Conservation (phyloP, 495 filamentous ascomycete genomes). For the Aspergillus heteromorphus region DNA sequence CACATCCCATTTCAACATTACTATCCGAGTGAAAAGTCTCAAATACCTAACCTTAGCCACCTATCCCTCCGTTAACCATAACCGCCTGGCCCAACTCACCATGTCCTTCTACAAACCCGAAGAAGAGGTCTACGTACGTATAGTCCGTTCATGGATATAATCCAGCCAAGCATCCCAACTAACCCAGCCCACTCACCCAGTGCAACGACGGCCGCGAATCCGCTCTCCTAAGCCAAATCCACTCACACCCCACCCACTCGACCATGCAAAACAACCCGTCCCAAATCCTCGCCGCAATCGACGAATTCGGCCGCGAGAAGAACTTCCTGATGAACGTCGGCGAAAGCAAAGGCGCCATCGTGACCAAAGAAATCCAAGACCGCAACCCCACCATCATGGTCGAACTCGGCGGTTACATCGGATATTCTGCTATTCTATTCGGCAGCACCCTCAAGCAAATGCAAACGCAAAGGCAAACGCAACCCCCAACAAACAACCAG, state of each 20-base stretch:
- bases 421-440: conserved; percentile 63
- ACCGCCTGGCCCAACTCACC: background rate
- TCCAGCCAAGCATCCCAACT: background rate
- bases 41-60: too few relatives aligned
- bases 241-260: conserved; percentile 41
- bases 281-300: conserved; percentile 55
- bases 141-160: background rate
- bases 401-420: conserved; percentile 62
- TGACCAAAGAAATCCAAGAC: conserved; percentile 46
- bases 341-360: conserved; percentile 58
- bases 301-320: conserved; percentile 52
- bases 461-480: too few relatives aligned
- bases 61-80: background rate
- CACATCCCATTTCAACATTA: too few relatives aligned
- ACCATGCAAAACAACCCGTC: conserved; percentile 51
- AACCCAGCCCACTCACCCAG: background rate
- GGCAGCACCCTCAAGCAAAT: conserved; percentile 48
- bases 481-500: too few relatives aligned
- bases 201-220: conserved; percentile 61
- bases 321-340: conserved; percentile 67
- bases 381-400: conserved; percentile 41
- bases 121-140: background rate
- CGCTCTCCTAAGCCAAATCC: conserved; percentile 58
- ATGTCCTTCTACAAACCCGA: background rate
- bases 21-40: too few relatives aligned